Percentiles rank a stretch among this genome's conserved stretches.
Evolutionary conservation across 2,329 filamentous ascomycete species (phyloP).

Genomic region (Fusarium hostae): DNA sequence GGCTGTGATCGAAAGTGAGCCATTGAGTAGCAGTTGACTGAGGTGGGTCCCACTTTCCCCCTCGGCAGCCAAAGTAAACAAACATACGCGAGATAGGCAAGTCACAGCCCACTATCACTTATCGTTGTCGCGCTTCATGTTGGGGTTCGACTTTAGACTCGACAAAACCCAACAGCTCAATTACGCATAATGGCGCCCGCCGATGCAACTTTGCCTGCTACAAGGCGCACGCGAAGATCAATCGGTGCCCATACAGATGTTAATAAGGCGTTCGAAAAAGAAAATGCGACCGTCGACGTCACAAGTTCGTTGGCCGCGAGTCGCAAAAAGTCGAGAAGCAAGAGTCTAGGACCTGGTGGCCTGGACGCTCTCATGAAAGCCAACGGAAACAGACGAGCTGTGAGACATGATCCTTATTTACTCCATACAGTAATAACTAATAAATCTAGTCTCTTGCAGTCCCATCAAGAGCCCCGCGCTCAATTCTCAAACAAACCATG

Average conservation of each 20-base stretch:
- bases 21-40: neutral
- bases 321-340: slow-evolving; percentile 84
- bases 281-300: slow-evolving; percentile 79
- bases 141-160: slow-evolving; percentile 29
- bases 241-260: slow-evolving; percentile 68
- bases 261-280: slow-evolving; percentile 72
- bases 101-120: slow-evolving; percentile 39
- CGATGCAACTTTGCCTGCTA: slow-evolving; percentile 64
- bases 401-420: slow-evolving; percentile 54
- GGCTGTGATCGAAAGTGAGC: neutral
- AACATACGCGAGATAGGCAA: slow-evolving; percentile 48
- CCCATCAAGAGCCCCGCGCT: slow-evolving; percentile 65
- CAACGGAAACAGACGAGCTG: slow-evolving; percentile 82
- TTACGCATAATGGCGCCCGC: slow-evolving; percentile 48
- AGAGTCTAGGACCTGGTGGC: slow-evolving; percentile 94
- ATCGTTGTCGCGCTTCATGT: slow-evolving; percentile 34
- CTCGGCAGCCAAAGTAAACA: slow-evolving; percentile 52
- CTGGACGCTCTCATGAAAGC: slow-evolving; percentile 82
- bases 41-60: slow-evolving; percentile 35
- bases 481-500: slow-evolving; percentile 85
- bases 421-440: slow-evolving; percentile 27
- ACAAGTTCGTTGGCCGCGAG: slow-evolving; percentile 63
- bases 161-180: slow-evolving; percentile 28
- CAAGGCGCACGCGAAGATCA: slow-evolving; percentile 75
- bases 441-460: slow-evolving; percentile 64